Base-by-base conservation (phyloP, 2,329 filamentous ascomycete species). In the Nothomitra cinnamomea region DNA sequence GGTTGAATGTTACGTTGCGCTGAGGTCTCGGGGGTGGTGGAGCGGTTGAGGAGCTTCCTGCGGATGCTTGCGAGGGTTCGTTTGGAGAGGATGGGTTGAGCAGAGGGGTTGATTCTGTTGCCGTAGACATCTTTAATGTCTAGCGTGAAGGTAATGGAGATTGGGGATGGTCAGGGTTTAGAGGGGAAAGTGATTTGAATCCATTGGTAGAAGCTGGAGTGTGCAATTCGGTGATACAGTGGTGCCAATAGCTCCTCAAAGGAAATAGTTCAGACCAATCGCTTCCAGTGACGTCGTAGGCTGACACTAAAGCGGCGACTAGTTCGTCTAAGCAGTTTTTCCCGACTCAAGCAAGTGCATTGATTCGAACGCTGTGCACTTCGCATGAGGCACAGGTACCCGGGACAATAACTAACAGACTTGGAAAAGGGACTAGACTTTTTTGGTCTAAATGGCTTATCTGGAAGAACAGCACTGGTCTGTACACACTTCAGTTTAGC, bases 1-100 rank as follows among this genome's bases (percentile, higher is more conserved):
- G 76, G 63, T 86, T 85, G 72, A 90, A 89, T 13, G 84, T 88
- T 61, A 90, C 85, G 60, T 73, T 85, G 58, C 84, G 78, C 51
- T 71, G 61, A 15, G 73, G 70, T 59, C 66, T 70, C 13, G 36
- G n/a, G n/a, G 53, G 24, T 21, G 50, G 28, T n/a, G 4, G 12
- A 38, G 28, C 53, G n/a, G 45, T 28, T 17, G 45, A 24, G 17
- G 2, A 15, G n/a, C 24, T 28, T 21, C 24, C 45, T 15, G 24
- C 15, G 4, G 21, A 28, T 2, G 22, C 7, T 2, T 25, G 43
- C 47, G 17, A 25, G 15, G 41, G 15, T 53, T 52, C 28, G 7
- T n/a, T 17, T 22, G 28, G 24, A 22, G 19, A n/a, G 12, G 28
- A 10, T 38, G 53, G 17, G 6, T 32, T 15, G n/a, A 56, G 24